Base-by-base conservation (phyloP, 73 alveolate genomes). In the Paramecium pentaurelia region DNA sequence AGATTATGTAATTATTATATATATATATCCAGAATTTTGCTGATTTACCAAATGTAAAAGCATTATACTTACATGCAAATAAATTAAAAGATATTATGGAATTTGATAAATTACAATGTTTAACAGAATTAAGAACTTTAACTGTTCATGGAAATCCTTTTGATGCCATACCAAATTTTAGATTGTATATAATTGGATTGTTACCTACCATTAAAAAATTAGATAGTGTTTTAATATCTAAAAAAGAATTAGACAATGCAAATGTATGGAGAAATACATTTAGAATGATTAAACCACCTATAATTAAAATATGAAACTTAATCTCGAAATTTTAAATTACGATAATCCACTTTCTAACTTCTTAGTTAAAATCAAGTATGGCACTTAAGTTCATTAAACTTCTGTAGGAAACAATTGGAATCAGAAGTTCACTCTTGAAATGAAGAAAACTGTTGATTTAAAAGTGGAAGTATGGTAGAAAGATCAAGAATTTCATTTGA, bases 131-230 rank as follows among this genome's bases (percentile, higher is more conserved):
- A 45, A 40, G 86, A 16, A 40, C 85, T 16, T 71, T 89, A 12
- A 89, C 94, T 12, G 84, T 89, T 16, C 94, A 89, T 73, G 94
- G 94, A 22, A 89, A 89, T 44, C 94, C 94, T 11, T 77, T 89
- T n/a, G 94, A 89, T 71, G 59, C 90, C 14, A 89, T 89, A 14
- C 94, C 94, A 51, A 83, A 83, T 40, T 89, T 89, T 73, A 89
- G 94, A 89, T 51, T 71, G 44, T 89, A 71, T 49, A 71, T 89
- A 11, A 89, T 89, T 8, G 94, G 92, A 37, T 58, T 89, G 38
- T 59, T 89, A 18, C 94, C 94, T 6, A 89, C 90, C 3, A 58
- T 89, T 27, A 89, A 89, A 47, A 89, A 89, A 49, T 51, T 89
- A 37, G 94, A 89, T 73, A 45, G 88, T 27, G 94, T 68, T 40